phyloP scores from a whole-genome alignment of 106 monocot species.

The Allium sativum region DNA sequence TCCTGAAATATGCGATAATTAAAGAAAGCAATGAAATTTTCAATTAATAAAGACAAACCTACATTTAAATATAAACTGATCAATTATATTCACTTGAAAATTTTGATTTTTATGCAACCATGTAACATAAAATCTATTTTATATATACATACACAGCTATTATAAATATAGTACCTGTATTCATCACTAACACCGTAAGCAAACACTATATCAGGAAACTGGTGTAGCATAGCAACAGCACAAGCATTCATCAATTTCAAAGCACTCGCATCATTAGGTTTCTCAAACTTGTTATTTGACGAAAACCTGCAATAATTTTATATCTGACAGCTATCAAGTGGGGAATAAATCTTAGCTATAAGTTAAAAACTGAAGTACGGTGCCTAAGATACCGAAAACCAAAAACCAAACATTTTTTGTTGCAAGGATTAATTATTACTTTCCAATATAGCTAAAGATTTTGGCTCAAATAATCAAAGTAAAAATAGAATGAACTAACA shows the following conservation, averaged over 20 bases:
- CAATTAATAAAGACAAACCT: background rate
- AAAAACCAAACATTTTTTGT: background rate
- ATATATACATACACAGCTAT: background rate
- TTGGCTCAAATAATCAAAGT: background rate
- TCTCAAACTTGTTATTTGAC: slow-evolving; percentile 52
- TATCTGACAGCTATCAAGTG: background rate
- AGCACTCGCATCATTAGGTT: slow-evolving; percentile 79
- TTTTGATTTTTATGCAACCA: background rate
- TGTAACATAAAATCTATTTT: background rate
- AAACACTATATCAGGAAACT: slow-evolving; percentile 78
- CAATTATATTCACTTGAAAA: background rate
- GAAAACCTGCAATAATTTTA: slow-evolving; percentile 39
- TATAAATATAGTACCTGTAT: slow-evolving; percentile 42
- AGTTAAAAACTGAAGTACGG: background rate
- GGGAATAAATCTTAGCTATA: background rate
- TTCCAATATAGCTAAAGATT: background rate
- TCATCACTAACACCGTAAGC: slow-evolving; percentile 96
- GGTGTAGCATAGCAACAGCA: slow-evolving; percentile 55
- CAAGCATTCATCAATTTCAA: slow-evolving; percentile 81
- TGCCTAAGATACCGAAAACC: background rate
- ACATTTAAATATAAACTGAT: background rate
- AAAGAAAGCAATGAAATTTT: background rate
- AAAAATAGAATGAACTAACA: too few species aligned
- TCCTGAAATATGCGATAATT: background rate
- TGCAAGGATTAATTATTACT: background rate